Evolutionary conservation across 2,329 filamentous ascomycete species (phyloP).

Genomic region (Colletotrichum shisoi): DNA sequence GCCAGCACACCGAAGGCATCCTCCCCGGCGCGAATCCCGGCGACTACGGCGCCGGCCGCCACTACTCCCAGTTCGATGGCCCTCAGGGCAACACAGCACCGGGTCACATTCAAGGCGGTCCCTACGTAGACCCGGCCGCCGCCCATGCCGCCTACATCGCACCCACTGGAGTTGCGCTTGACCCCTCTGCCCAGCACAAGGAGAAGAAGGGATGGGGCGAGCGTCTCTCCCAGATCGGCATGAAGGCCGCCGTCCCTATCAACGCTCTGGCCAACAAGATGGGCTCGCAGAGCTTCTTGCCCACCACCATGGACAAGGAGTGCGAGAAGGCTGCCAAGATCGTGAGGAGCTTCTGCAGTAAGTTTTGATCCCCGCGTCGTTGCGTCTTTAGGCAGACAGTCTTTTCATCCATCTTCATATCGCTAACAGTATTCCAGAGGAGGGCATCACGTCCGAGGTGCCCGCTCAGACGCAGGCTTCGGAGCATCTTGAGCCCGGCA

Average conservation of each 20-base stretch:
- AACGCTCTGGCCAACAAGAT: constrained; percentile 84
- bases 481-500: constrained; percentile 40
- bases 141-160: constrained; percentile 24
- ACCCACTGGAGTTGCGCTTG: constrained; percentile 1
- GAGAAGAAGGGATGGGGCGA: constrained; percentile 37
- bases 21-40: constrained; percentile 36
- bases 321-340: constrained; percentile 90
- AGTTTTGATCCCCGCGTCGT: constrained; percentile 43
- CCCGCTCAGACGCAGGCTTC: constrained; percentile 39
- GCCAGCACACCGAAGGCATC: constrained; percentile 25
- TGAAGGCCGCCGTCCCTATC: constrained; percentile 72
- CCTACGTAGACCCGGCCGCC: constrained; percentile 9
- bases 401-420: constrained; percentile 26
- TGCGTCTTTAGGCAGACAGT: too few relatives aligned
- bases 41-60: constrained; percentile 30
- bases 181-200: constrained; percentile 28
- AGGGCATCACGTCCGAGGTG: constrained; percentile 60
- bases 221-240: constrained; percentile 45
- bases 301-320: constrained; percentile 85
- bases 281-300: constrained; percentile 85
- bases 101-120: not conserved
- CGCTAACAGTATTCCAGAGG: constrained; percentile 49
- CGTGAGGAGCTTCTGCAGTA: constrained; percentile 84
- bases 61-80: constrained; percentile 24
- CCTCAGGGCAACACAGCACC: constrained; percentile 12